Base-by-base conservation (phyloP, 305 asterid species). In the Fraxinus dipetala region DNA sequence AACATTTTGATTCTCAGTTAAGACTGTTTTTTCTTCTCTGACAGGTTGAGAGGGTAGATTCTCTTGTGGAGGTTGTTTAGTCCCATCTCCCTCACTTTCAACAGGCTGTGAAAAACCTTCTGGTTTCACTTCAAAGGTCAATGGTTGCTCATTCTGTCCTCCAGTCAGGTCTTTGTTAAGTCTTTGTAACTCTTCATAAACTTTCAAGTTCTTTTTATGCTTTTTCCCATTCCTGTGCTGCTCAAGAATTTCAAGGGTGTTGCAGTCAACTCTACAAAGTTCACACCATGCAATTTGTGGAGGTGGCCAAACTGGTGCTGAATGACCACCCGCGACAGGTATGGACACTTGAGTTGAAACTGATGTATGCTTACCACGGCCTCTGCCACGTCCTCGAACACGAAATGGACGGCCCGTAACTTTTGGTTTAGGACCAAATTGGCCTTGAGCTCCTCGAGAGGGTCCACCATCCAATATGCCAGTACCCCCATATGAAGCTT, bases 261-360 rank as follows among this genome's bases (percentile, higher is more conserved):
- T 90, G 91, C 95, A 91, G 81, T 86, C 91, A 43, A 90, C 89
- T 75, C 79, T 87, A 86, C 95, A 91, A 82, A 91, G 86, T 82
- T 90, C 95, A 59, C 95, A 91, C 76, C 81, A 77, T 31, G 83
- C 90, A 30, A 74, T 77, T 80, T 85, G 89, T n/a, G 87, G 77
- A 79, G 90, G 80, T 77, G 86, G 87, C 74, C 67, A 30, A 78
- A 80, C 87, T 72, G 87, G 82, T 26, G 18, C 82, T 18, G 85
- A 22, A 75, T 78, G 89, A 45, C 89, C 83, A 72, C 59, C 81
- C n/a, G 72, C 84, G 51, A 76, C 73, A 69, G 85, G 81, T 83
- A 45, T 9, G 11, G 72, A 84, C 11, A 16, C 51, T 40, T 73
- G 87, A 84, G 43, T 75, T 74, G 81, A 82, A 76, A 73, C 8